Percentiles rank a stretch among this genome's conserved stretches.
These are phyloP conservation scores for Leptodermis oblonga DNA, from an alignment of 257 asterid species.

Conservation along the genomic window DNA sequence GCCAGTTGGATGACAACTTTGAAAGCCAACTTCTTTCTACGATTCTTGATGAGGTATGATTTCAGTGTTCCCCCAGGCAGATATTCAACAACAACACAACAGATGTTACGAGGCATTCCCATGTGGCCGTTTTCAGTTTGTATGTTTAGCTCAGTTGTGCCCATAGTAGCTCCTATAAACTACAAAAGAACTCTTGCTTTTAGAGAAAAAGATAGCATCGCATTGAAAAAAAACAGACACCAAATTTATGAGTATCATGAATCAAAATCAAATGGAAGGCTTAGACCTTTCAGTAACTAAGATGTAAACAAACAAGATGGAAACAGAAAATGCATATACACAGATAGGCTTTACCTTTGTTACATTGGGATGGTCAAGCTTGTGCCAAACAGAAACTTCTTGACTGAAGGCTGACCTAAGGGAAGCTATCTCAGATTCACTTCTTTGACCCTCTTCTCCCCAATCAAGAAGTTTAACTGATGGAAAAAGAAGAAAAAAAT, in stretches of 20 bases:
- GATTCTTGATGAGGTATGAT: conserved; percentile 66
- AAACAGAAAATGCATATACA: background rate
- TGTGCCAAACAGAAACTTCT: conserved; percentile 91
- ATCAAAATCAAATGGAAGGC: background rate
- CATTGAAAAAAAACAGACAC: background rate
- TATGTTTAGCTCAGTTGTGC: conserved; percentile 49
- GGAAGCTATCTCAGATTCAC: conserved; percentile 55
- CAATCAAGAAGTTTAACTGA: conserved; percentile 82
- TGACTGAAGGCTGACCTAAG: conserved; percentile 70
- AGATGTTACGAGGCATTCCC: conserved; percentile 53
- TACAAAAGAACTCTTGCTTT: conserved; percentile 25
- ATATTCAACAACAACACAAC: conserved; percentile 79
- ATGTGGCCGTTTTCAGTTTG: conserved; percentile 60
- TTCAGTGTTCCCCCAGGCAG: conserved; percentile 76
- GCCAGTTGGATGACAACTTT: conserved; percentile 77
- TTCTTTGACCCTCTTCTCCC: conserved; percentile 84
- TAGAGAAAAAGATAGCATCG: background rate
- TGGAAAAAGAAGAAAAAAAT: conserved; percentile 9
- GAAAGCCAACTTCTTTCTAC: conserved; percentile 66
- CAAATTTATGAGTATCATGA: background rate
- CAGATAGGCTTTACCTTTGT: conserved; percentile 51
- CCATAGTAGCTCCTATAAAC: conserved; percentile 83
- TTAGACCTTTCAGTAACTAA: background rate
- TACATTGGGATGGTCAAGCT: conserved; percentile 86
- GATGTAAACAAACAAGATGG: background rate